Base-by-base conservation (phyloP, 1,284 basidiomycete genomes). In the Ustanciosporium gigantosporum region DNA sequence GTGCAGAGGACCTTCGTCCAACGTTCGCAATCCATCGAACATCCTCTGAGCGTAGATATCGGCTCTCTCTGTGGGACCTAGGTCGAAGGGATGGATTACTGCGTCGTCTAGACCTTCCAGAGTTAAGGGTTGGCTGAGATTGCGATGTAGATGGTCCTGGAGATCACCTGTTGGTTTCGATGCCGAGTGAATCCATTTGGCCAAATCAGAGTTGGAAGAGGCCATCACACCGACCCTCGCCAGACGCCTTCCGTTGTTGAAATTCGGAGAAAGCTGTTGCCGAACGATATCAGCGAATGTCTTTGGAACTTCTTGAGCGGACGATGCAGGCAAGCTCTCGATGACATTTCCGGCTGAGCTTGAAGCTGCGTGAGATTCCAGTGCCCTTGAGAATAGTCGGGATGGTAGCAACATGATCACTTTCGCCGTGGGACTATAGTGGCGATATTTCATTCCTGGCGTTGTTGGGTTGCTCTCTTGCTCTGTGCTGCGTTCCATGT, bases 361-460 rank as follows among this genome's bases (percentile, higher is more conserved):
- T 37, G 36, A 13, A 25, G 9, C 3, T 29, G 36, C 16, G n/a
- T 36, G 22, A 13, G 47, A 24, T 13, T 38, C 15, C 13, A 53
- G 25, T 3, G 59, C 59, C 4, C 17, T n/a, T 14, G 52, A 45
- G 21, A 53, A 53, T 3, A 58, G 45, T 22, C 38, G 31, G 2
- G 61, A 41, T 2, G 55, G 25, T 1, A 69, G 42, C 29, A 70
- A 46, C 41, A 75, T 50, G 0, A 74, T 41, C 0, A 77, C 75
- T 5, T 58, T 49, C 2, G 75, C 73, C 0, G 69, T 82, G 1
- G 94, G 94, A 21, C 92, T 89, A 78, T 99, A 99, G 80, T 99
- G 95, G 41, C 89, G 84, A 78, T 99, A 99, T 80, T 99, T 99
- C 93, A 97, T 96, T n/a, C 95, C 95, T 0, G 95, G 95, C 0